Evolutionary conservation across 768 basidiomycete species (phyloP), one percentile per base, ranked within the genome.

Genomic region (Trametes gibbosa): DNA sequence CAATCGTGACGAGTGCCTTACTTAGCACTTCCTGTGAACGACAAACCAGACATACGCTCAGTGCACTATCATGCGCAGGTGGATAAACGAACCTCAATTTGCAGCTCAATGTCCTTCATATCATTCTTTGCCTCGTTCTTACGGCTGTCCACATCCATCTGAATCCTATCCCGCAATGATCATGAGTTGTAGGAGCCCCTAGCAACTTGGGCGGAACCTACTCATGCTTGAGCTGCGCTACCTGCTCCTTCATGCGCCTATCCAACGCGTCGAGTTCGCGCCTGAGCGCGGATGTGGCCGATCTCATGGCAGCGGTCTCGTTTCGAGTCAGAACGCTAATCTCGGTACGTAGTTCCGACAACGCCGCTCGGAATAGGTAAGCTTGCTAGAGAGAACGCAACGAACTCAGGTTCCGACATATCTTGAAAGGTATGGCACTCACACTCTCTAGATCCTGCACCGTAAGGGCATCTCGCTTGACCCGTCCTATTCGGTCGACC

Each of bases 61-160:
- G 16, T 21, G 43, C 5, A 32, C 29, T 10, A 32, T 32, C 29
- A 32, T 10, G 29, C 29, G 10, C 29, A 40, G 13, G 9, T 16
- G 24, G 10, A 55, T 14, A 13, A 16, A 19, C 3, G 14, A 24
- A 89, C 91, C 81, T 94, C 92, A 39, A 96, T 92, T 35, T 77
- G 75, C 59, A 98, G 89, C 65, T 94, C 94, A 65, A 88, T 85
- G 53, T 80, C 81, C 73, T 95, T 96, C 59, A 91, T 68, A 51
- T 98, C 95, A 1, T 86, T 79, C 68, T 86, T 89, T 14, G 87
- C 83, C 70, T 98, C 97, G 64, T 89, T 92, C 77, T 95, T 98
- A 57, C 96, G 81, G 62, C 86, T 94, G 67, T 96, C 93, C 59
- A 98, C 79, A 56, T 99, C 97, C 86, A 98, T 94, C 73, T 98